Conservation (phyloP, 1,284 basidiomycete genomes). For the Trichosporon sp. region DNA sequence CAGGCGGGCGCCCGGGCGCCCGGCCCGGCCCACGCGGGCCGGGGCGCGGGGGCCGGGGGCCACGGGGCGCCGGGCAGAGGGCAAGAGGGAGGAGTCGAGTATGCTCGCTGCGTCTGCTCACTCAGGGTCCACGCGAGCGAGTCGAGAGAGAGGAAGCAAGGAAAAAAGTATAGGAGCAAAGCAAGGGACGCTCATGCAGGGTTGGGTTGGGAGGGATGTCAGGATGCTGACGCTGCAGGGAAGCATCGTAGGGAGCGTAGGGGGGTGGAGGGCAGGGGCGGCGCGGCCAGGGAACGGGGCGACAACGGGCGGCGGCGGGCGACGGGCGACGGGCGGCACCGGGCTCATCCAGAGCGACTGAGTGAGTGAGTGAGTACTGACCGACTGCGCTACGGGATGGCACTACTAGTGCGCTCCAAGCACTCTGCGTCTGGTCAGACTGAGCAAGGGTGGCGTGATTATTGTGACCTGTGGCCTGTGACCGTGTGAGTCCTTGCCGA, state of each 20-base stretch:
- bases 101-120: not conserved
- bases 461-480: not conserved
- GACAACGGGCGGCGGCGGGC: not conserved
- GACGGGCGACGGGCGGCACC: not conserved
- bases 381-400: too few species aligned
- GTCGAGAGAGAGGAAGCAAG: not conserved
- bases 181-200: not conserved
- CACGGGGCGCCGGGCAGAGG: not conserved
- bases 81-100: not conserved
- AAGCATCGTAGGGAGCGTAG: too few species aligned
- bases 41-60: not conserved
- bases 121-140: not conserved
- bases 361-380: too few species aligned
- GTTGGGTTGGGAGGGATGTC: too few species aligned
- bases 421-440: not conserved
- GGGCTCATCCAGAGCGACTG: not conserved
- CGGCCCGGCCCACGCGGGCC: too few species aligned
- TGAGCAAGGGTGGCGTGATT: not conserved
- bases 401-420: too few species aligned
- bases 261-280: not conserved
- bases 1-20: too few species aligned
- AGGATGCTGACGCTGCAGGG: not conserved
- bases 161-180: not conserved
- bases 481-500: not conserved
- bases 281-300: not conserved